Conservation (phyloP, 2,329 filamentous ascomycete genomes). For the Drechmeria coniospora region DNA sequence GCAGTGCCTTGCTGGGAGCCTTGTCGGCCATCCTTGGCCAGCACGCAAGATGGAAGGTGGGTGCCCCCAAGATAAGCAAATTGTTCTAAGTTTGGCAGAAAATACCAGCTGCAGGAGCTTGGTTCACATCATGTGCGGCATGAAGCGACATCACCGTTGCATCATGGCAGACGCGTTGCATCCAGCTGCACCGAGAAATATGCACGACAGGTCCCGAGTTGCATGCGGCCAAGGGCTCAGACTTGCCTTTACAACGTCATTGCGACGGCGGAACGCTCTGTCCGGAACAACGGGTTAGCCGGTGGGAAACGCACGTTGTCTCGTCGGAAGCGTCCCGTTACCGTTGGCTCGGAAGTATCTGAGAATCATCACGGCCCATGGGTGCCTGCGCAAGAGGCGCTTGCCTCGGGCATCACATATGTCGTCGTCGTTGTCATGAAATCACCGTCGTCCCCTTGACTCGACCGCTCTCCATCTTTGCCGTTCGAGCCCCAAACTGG, state of each 20-base stretch:
- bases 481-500: constrained; percentile 69
- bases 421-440: constrained; percentile 23
- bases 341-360: constrained; percentile 58
- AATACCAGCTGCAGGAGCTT: too few species aligned
- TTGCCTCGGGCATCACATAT: neutral
- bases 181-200: neutral
- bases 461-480: constrained; percentile 61
- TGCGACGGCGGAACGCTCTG: constrained; percentile 12
- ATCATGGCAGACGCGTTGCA: too few species aligned
- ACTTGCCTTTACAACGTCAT: constrained; percentile 50
- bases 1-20: too few species aligned
- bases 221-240: constrained; percentile 33
- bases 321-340: constrained; percentile 6
- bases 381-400: constrained; percentile 1
- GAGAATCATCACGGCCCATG: constrained; percentile 53
- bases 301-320: constrained; percentile 32
- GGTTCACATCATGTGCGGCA: too few species aligned
- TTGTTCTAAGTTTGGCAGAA: too few species aligned
- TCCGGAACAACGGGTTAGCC: constrained; percentile 23
- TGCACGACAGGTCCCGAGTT: neutral
- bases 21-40: too few species aligned
- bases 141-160: too few species aligned
- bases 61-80: too few species aligned
- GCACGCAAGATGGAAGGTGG: too few species aligned
- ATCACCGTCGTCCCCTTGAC: constrained; percentile 54